Conservation (phyloP, 306 rosid species). For the Quercus suber region DNA sequence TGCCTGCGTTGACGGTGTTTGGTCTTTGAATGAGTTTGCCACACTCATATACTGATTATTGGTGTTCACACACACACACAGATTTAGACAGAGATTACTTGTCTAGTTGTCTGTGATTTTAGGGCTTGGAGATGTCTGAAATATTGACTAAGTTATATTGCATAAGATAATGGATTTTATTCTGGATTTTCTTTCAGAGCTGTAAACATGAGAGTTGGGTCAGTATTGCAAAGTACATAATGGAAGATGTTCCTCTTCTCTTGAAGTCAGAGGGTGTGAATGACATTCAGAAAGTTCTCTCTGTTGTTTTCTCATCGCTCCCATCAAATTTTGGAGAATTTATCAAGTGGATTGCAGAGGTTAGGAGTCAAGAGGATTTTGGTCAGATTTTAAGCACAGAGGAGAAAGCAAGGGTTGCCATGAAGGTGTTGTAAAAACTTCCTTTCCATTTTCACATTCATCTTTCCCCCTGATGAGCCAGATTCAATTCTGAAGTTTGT, state of each 20-base stretch:
- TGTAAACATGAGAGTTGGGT: slow-evolving; percentile 96
- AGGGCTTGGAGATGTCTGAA: not conserved
- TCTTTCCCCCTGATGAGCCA: not conserved
- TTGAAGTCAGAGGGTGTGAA: slow-evolving; percentile 60
- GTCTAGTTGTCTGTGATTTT: slow-evolving; percentile 9
- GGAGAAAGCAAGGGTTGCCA: slow-evolving; percentile 76
- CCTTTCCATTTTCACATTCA: slow-evolving; percentile 17
- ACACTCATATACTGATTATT: no score
- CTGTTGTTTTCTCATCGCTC: slow-evolving; percentile 53
- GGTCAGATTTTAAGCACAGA: slow-evolving; percentile 65
- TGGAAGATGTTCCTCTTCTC: slow-evolving; percentile 76
- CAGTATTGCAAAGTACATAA: slow-evolving; percentile 67
- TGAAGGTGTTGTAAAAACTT: slow-evolving; percentile 56
- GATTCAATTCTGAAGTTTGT: slow-evolving; percentile 1
- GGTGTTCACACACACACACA: no score
- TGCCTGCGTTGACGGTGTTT: no score
- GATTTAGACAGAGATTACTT: not conserved
- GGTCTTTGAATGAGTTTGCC: no score
- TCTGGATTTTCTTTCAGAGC: slow-evolving; percentile 59
- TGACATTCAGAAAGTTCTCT: slow-evolving; percentile 56
- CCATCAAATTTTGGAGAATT: slow-evolving; percentile 84
- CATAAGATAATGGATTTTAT: not conserved
- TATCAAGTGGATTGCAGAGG: slow-evolving; percentile 92
- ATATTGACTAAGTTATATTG: slow-evolving; percentile 11
- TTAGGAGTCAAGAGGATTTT: slow-evolving; percentile 80